These are phyloP conservation scores for Fusarium sp. DNA, from an alignment of 2,329 filamentous ascomycete species.

Conservation along the genomic window DNA sequence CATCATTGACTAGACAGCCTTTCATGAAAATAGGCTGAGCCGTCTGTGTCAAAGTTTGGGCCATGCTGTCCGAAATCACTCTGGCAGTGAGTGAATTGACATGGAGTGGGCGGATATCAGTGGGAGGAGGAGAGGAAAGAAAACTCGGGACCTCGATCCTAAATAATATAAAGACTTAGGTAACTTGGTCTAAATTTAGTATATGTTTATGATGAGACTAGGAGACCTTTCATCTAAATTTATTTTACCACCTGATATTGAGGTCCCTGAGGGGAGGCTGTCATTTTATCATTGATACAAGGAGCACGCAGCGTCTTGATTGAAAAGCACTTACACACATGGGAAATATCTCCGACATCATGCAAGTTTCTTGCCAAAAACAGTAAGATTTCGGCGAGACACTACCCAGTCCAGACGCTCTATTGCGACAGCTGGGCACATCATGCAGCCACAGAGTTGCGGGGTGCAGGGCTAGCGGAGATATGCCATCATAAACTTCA, in stretches of 20 bases:
- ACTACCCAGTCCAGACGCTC: not conserved
- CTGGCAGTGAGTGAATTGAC: not conserved
- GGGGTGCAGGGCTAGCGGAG: not conserved
- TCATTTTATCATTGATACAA: not conserved
- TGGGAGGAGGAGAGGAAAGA: too few relatives aligned
- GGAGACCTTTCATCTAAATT: too few relatives aligned
- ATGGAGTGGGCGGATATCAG: not conserved
- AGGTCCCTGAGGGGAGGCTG: too few relatives aligned
- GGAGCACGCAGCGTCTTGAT: too few relatives aligned
- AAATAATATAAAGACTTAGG: too few relatives aligned
- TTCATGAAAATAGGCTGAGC: not conserved
- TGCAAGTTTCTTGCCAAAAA: not conserved
- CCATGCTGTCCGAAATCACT: not conserved
- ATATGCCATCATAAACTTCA: not conserved
- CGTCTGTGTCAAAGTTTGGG: not conserved
- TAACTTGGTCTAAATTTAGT: too few relatives aligned
- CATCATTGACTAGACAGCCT: constrained; percentile 3
- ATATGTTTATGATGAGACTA: too few relatives aligned
- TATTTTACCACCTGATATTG: too few relatives aligned
- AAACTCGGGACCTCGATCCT: too few relatives aligned
- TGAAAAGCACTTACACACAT: not conserved
- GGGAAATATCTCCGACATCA: not conserved
- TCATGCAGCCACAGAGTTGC: not conserved
- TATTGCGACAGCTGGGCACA: not conserved
- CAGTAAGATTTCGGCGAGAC: constrained; percentile 2